Base-by-base conservation (phyloP, 2,329 filamentous ascomycete species). In the Phialophora macrospora region DNA sequence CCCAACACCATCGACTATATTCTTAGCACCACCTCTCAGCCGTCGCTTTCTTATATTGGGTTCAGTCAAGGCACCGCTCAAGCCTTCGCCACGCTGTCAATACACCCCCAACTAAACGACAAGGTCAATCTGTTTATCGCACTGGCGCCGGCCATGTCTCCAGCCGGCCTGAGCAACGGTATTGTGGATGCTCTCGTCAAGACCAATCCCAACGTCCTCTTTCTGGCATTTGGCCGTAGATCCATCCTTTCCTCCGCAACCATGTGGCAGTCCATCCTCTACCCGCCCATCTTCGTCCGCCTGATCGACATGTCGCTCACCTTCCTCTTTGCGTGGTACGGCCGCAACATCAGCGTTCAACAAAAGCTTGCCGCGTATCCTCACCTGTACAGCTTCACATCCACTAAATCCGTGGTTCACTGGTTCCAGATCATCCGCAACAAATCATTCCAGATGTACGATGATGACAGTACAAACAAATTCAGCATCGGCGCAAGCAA, bases 381-480 rank as follows among this genome's bases (percentile, higher is more conserved):
- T 9, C 95, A 99, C 80, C 81, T 99, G 0, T 99, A 97, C 80
- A 97, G 93, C 0, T 98, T 94, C 77, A 97, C 94, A 0, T 96
- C 92, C 76, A 97, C 93, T 64, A 99, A 99, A 79, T 93, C 90
- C 22, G 93, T 99, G 8, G 95, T 99, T 0, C 95, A 99, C 76
- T 99, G 95, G 95, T 99, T 99, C 77, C 95, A 99, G 76, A 97
- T 99, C 75, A 99, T 99, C 73, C 90, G 95, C 70, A 97, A 94
- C 74, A 91, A 92, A 73, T 93, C 88, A 28, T 98, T 99, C 77
- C 95, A 99, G 78, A 97, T 99, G 91, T 98, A 93, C 77, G 95
- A 99, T 75, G 95, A 99, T 75, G 94, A 98, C 73, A 86, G 95
- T 0, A 90, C 93, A 64, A 89, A 89, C 30, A 90, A 90, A 0